Conservation (phyloP, 441 rosid species). For the Aquilaria agallochum region DNA sequence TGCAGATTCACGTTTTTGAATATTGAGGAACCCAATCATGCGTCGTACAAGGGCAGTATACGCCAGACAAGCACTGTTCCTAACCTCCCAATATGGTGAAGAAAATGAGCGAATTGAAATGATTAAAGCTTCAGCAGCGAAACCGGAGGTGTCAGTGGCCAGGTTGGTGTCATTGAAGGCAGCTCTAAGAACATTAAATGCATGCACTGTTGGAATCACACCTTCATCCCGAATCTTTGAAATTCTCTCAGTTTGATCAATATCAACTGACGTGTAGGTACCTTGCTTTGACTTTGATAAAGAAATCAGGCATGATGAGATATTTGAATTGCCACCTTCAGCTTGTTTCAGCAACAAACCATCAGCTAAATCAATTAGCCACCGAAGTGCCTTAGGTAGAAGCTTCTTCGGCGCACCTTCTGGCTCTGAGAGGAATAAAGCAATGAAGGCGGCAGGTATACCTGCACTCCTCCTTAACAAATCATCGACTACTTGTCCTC, state of each 20-base stretch:
- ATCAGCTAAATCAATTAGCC: slow-evolving; percentile 83
- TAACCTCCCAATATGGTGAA: slow-evolving; percentile 96
- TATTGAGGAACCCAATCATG: slow-evolving; percentile 91
- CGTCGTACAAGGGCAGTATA: slow-evolving; percentile 91
- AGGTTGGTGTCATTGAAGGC: slow-evolving; percentile 95
- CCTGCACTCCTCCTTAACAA: slow-evolving; percentile 99
- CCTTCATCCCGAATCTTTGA: slow-evolving; percentile 96
- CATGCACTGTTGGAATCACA: slow-evolving; percentile 91
- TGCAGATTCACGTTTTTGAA: slow-evolving; percentile 85
- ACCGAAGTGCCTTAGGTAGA: slow-evolving; percentile 76
- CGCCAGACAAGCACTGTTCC: slow-evolving; percentile 93
- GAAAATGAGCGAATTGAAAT: slow-evolving; percentile 79
- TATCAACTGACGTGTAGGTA: slow-evolving; percentile 25
- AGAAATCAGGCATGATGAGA: slow-evolving; percentile 19
- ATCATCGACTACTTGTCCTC: slow-evolving; percentile 93
- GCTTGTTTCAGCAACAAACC: slow-evolving; percentile 40
- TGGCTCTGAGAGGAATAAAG: slow-evolving; percentile 94
- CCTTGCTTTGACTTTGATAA: slow-evolving; percentile 26
- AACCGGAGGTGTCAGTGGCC: slow-evolving; percentile 93
- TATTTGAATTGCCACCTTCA: slow-evolving; percentile 24
- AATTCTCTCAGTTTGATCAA: slow-evolving; percentile 37
- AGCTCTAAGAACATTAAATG: slow-evolving; percentile 92
- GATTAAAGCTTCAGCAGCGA: slow-evolving; percentile 91
- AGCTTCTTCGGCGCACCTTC: slow-evolving; percentile 97
- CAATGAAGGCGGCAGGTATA: slow-evolving; percentile 95